Evolutionary conservation across 2,329 filamentous ascomycete species (phyloP).

Genomic region (Blumeria graminis): DNA sequence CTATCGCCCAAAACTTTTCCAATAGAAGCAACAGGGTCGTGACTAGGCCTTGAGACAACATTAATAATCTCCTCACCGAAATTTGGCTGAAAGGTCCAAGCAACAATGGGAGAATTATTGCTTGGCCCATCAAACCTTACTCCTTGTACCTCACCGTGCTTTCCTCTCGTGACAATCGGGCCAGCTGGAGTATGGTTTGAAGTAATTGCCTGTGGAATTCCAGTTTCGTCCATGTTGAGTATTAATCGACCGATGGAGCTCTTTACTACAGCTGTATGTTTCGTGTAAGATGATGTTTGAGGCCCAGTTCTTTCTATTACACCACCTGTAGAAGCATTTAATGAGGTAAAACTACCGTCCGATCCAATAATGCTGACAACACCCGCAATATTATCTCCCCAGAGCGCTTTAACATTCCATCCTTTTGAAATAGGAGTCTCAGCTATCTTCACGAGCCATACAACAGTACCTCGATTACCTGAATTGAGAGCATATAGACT

Average conservation of each 20-base stretch:
- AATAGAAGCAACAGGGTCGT: conserved; percentile 84
- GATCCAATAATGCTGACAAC: conserved; percentile 15
- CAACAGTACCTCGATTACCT: conserved; percentile 44
- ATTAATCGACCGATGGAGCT: conserved; percentile 27
- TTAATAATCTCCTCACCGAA: conserved; percentile 41
- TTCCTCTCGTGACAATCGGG: conserved; percentile 27
- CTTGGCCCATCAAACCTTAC: conserved; percentile 25
- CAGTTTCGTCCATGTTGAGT: conserved; percentile 26
- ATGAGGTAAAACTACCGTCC: conserved; percentile 35
- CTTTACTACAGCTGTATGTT: conserved; percentile 27
- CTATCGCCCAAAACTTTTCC: conserved; percentile 81
- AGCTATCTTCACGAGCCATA: conserved; percentile 49
- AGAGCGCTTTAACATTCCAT: conserved; percentile 45
- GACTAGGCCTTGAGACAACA: conserved; percentile 41
- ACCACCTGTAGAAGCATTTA: conserved; percentile 27
- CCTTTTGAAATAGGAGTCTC: conserved; percentile 27
- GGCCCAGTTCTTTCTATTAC: conserved; percentile 21
- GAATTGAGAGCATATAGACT: conserved; percentile 61
- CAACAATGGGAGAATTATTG: conserved; percentile 21
- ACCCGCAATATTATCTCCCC: conserved; percentile 31
- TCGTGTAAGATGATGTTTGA: conserved; percentile 18
- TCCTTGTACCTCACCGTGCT: conserved; percentile 27
- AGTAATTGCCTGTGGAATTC: conserved; percentile 23
- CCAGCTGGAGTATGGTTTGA: conserved; percentile 24
- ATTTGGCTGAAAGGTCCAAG: conserved; percentile 53